Evolutionary conservation across 345 rosid species (phyloP).

Genomic region (Gossypium stocksii): DNA sequence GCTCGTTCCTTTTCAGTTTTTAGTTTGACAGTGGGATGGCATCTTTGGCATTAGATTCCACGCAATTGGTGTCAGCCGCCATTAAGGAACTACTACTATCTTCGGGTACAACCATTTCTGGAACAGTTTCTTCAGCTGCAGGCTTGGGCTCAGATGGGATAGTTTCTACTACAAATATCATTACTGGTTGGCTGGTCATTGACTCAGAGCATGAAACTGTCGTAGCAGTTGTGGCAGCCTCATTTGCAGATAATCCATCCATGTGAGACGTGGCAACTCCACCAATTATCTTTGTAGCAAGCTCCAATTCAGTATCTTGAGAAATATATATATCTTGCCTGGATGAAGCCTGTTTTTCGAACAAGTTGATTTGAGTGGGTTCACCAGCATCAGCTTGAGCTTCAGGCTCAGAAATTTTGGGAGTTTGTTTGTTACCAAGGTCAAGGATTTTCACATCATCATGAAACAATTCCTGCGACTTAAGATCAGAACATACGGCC

Average conservation of each 20-base stretch:
- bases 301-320: constrained; percentile 29
- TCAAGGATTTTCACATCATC: constrained; percentile 19
- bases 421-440: constrained; percentile 21
- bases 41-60: constrained; percentile 16
- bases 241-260: constrained; percentile 11
- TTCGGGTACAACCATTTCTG: constrained; percentile 18
- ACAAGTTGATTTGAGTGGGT: constrained; percentile 16
- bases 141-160: constrained; percentile 21
- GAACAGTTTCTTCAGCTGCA: constrained; percentile 19
- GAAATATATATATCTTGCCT: constrained; percentile 23
- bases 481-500: constrained; percentile 24
- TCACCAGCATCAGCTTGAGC: constrained; percentile 16
- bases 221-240: constrained; percentile 9
- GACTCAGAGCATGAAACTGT: constrained; percentile 15
- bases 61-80: constrained; percentile 4
- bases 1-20: not conserved
- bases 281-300: constrained; percentile 22
- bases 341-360: not conserved
- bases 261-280: constrained; percentile 16
- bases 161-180: constrained; percentile 22
- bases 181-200: constrained; percentile 16
- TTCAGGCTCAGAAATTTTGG: constrained; percentile 22
- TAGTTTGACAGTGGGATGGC: not conserved
- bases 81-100: constrained; percentile 14
- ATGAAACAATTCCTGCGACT: constrained; percentile 14